Evolutionary conservation across 208 protist genomes (phyloP).

Genomic region (Acanthamoeba healyi): DNA sequence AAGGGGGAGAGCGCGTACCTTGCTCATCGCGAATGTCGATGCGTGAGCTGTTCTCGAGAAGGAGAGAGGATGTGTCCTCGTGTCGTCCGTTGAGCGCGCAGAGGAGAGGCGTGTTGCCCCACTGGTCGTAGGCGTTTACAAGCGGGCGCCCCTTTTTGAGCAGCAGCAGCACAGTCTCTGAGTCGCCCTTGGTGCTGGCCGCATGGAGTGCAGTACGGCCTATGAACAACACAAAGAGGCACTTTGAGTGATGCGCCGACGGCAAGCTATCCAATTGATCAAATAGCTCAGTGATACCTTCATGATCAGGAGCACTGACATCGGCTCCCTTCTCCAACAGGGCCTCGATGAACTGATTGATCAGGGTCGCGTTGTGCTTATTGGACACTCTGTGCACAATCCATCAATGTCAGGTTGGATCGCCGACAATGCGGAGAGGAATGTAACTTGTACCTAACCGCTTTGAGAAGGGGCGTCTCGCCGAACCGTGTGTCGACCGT

Average conservation of each 20-base stretch:
- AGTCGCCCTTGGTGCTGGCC: conserved; percentile 19
- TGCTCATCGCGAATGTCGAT: conserved; percentile 12
- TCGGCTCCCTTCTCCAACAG: conserved; percentile 29
- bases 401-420: too few species aligned
- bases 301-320: background rate
- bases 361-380: background rate
- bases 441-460: background rate
- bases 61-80: conserved; percentile 20
- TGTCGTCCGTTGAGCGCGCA: conserved; percentile 12
- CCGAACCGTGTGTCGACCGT: background rate
- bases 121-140: conserved; percentile 40
- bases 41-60: conserved; percentile 21
- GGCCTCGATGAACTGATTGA: background rate
- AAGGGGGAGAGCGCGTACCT: background rate
- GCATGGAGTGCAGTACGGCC: background rate
- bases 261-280: too few species aligned
- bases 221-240: too few species aligned
- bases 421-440: too few species aligned
- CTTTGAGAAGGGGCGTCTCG: background rate
- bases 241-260: too few species aligned
- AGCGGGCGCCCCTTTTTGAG: conserved; percentile 18
- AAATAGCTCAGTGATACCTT: too few species aligned
- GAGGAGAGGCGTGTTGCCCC: conserved; percentile 32
- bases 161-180: background rate
- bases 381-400: background rate